Evolutionary conservation across 208 protist species (phyloP).

Genomic region (Phytomonas sp.): DNA sequence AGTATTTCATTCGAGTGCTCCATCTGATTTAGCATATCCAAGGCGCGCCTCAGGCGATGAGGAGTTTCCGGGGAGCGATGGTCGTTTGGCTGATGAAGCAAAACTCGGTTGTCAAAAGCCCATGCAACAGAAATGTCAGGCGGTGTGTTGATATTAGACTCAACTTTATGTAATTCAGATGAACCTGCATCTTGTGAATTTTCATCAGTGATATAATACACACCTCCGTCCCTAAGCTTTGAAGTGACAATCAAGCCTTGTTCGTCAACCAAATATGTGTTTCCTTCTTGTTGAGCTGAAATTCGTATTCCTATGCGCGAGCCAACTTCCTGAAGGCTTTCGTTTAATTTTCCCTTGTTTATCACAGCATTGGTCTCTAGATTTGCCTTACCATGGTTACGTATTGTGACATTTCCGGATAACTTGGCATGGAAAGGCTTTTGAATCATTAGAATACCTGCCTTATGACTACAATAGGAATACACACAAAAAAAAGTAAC

Average conservation of each 20-base stretch:
- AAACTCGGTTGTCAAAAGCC: constrained; percentile 59
- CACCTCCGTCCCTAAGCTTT: constrained; percentile 30
- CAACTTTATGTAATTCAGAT: background rate
- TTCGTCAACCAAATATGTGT: constrained; percentile 23
- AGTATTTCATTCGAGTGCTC: constrained; percentile 44
- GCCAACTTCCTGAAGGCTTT: constrained; percentile 33
- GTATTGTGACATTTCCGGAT: constrained; percentile 42
- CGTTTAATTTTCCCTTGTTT: constrained; percentile 38
- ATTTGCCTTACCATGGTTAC: constrained; percentile 33
- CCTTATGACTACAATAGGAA: constrained; percentile 2
- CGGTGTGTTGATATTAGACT: background rate
- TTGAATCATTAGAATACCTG: background rate
- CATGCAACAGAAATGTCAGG: constrained; percentile 43
- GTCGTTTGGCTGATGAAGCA: constrained; percentile 37
- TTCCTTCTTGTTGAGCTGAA: background rate
- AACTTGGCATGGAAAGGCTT: constrained; percentile 25
- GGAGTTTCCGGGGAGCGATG: constrained; percentile 64
- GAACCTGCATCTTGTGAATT: background rate
- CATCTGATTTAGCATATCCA: constrained; percentile 37
- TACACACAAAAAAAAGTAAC: background rate
- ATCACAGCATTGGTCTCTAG: constrained; percentile 42
- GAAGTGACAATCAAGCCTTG: constrained; percentile 51
- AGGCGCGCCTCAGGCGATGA: constrained; percentile 46
- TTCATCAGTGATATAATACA: constrained; percentile 56
- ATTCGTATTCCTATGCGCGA: constrained; percentile 28